phyloP scores from a whole-genome alignment of 805 yeast species.

The Lachancea meyersii region DNA sequence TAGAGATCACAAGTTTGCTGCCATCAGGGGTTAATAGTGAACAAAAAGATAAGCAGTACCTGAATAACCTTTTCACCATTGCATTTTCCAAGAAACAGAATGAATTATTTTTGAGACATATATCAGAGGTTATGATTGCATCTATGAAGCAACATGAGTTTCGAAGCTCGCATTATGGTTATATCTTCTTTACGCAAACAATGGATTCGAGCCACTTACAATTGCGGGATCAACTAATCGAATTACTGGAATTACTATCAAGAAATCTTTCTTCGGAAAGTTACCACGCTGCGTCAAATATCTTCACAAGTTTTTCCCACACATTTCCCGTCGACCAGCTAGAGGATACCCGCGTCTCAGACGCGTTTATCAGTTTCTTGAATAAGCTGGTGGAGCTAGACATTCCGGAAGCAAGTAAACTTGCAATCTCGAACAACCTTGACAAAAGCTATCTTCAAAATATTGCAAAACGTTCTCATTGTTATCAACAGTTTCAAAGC shows the following conservation, averaged over 20 bases:
- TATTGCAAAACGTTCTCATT: conserved; percentile 17
- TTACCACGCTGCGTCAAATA: conserved; percentile 29
- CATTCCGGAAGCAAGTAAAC: conserved; percentile 23
- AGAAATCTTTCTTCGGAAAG: conserved; percentile 28
- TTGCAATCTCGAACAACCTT: conserved; percentile 30
- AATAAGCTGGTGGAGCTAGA: conserved; percentile 6
- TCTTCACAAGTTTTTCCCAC: conserved; percentile 12
- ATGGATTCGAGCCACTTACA: conserved; percentile 20
- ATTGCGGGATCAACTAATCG: conserved; percentile 26
- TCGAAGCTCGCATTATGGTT: conserved; percentile 21
- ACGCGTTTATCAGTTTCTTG: neutral
- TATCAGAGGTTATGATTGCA: conserved; percentile 1
- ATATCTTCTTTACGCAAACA: conserved; percentile 26
- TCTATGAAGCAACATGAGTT: conserved; percentile 20
- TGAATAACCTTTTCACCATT: conserved; percentile 3
- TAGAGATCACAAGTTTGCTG: conserved; percentile 9
- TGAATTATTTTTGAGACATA: neutral
- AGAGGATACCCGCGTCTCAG: neutral
- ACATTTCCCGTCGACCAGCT: neutral
- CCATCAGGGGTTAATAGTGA: conserved; percentile 6
- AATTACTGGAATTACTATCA: conserved; percentile 34
- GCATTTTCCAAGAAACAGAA: neutral
- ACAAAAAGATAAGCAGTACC: conserved; percentile 6
- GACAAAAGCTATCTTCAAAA: conserved; percentile 21
- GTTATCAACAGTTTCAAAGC: conserved; percentile 17